These are phyloP conservation scores for Aaosphaeria arxii DNA, from an alignment of 2,329 filamentous ascomycete genomes.

Conservation along the genomic window DNA sequence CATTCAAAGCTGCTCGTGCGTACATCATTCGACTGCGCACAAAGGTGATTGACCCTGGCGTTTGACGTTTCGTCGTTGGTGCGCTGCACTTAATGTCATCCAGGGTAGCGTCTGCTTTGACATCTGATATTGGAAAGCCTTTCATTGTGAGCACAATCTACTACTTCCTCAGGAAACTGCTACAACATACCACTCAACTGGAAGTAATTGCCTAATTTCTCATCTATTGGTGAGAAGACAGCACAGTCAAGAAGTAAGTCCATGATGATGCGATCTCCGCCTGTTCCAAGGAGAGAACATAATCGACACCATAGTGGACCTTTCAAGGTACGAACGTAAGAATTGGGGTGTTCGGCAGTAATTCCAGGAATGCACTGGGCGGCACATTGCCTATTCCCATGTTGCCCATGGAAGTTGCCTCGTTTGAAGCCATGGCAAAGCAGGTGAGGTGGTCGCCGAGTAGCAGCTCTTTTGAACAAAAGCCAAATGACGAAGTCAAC, in stretches of 20 bases:
- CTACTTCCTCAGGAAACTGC: too few species aligned
- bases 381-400: conserved; percentile 29
- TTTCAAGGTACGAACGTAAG: conserved; percentile 67
- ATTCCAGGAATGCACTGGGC: conserved; percentile 63
- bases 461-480: conserved; percentile 62
- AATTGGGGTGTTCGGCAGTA: conserved; percentile 63
- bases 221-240: conserved; percentile 65
- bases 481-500: conserved; percentile 63
- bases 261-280: conserved; percentile 74
- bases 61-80: conserved; percentile 8
- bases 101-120: conserved; percentile 16
- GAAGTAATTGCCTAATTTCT: conserved; percentile 63
- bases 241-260: conserved; percentile 74
- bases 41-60: conserved; percentile 64
- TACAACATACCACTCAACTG: conserved; percentile 69
- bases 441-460: conserved; percentile 64
- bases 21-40: conserved; percentile 85
- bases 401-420: conserved; percentile 27
- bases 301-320: conserved; percentile 71
- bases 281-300: conserved; percentile 68
- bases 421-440: conserved; percentile 80
- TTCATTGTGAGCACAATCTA: conserved; percentile 4
- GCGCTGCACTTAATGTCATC: background rate
- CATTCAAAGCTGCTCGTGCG: conserved; percentile 68
- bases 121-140: conserved; percentile 54